phyloP scores from a whole-genome alignment of 1,284 basidiomycete genomes.

The Ganoderma multipileum region DNA sequence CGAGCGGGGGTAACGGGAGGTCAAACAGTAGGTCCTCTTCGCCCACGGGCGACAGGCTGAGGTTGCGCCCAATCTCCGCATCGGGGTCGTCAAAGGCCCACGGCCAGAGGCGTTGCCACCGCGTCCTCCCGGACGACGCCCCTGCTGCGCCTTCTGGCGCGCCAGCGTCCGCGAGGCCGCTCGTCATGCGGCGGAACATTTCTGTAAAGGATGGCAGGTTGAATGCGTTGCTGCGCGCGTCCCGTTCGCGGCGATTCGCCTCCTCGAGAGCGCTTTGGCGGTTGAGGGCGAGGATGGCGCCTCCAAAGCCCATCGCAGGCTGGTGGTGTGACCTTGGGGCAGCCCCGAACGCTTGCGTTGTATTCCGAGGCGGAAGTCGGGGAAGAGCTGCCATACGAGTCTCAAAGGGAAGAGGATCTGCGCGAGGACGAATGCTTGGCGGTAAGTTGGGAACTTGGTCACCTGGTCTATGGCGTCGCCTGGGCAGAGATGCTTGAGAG shows the following conservation, averaged over 20 bases:
- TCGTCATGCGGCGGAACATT: constrained; percentile 19
- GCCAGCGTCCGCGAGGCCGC: background rate
- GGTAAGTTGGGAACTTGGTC: constrained; percentile 14
- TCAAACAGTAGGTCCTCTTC: constrained; percentile 15
- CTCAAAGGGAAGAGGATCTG: constrained; percentile 55
- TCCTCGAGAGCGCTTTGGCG: constrained; percentile 36
- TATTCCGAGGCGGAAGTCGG: constrained; percentile 30
- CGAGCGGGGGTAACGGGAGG: background rate
- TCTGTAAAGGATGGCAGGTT: constrained; percentile 25
- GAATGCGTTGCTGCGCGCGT: constrained; percentile 15
- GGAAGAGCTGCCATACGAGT: constrained; percentile 34
- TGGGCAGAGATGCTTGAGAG: constrained; percentile 32
- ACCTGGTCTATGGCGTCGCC: constrained; percentile 23
- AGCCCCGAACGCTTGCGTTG: constrained; percentile 32
- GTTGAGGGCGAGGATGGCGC: constrained; percentile 62
- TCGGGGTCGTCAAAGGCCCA: constrained; percentile 10
- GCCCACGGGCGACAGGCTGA: constrained; percentile 12
- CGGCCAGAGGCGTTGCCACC: constrained; percentile 17
- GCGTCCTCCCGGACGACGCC: background rate
- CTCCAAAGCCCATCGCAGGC: constrained; percentile 69
- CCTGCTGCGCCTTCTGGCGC: background rate
- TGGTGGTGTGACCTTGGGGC: constrained; percentile 60
- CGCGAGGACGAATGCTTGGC: constrained; percentile 47
- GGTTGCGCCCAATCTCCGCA: constrained; percentile 1
- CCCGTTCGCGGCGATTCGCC: constrained; percentile 24